Percentiles rank a stretch among this genome's conserved stretches.
These are phyloP conservation scores for Mortierella polycephala DNA, from an alignment of 371 early-diverging fungal genomes.

Conservation along the genomic window DNA sequence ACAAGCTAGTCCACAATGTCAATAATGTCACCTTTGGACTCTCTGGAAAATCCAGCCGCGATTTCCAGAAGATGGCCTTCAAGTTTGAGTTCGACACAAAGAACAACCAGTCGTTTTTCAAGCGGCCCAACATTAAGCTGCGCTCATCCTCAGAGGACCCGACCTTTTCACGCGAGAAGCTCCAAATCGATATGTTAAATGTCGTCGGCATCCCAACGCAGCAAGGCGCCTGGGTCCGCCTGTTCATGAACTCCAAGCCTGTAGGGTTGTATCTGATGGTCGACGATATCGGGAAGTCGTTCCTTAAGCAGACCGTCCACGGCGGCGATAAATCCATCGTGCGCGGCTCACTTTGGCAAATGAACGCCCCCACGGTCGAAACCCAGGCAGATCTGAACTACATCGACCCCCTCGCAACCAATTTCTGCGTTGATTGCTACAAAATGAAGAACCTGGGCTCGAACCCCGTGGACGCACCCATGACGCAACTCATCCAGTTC, in stretches of 20 bases:
- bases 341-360: constrained; percentile 46
- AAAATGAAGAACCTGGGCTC: constrained; percentile 41
- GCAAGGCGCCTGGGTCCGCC: constrained; percentile 57
- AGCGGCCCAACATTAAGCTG: constrained; percentile 57
- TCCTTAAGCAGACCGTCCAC: constrained; percentile 55
- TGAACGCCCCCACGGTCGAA: constrained; percentile 56
- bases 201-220: constrained; percentile 60
- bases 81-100: constrained; percentile 54
- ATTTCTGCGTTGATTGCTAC: constrained; percentile 52
- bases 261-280: constrained; percentile 61
- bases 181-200: constrained; percentile 57
- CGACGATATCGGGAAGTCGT: constrained; percentile 57
- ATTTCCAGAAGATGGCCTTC: constrained; percentile 60
- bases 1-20: constrained; percentile 49
- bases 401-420: constrained; percentile 21
- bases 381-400: constrained; percentile 18
- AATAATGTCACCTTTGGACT: constrained; percentile 52
- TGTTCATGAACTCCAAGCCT: constrained; percentile 58
- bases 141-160: constrained; percentile 58
- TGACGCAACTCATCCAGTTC: constrained; percentile 54
- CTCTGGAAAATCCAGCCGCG: constrained; percentile 62
- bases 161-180: constrained; percentile 59
- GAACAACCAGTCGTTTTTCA: constrained; percentile 40
- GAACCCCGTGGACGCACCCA: constrained; percentile 41
- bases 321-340: constrained; percentile 47